phyloP scores from a whole-genome alignment of 2,329 filamentous ascomycete species.

The Fusarium poae region DNA sequence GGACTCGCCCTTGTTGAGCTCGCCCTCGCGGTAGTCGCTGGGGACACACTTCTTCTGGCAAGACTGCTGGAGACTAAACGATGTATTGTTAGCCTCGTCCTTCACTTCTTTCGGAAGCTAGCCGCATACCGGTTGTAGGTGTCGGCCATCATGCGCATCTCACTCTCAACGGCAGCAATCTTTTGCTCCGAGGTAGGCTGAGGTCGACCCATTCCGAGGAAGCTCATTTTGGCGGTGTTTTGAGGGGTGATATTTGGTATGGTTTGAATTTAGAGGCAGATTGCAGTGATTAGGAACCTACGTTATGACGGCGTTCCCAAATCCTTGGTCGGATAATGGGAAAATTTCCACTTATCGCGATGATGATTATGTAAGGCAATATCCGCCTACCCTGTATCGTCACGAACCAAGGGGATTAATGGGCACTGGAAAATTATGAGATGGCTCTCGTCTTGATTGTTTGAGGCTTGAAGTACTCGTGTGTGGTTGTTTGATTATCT shows the following conservation, averaged over 20 bases:
- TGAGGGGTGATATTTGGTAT: not conserved
- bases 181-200: conserved; percentile 97
- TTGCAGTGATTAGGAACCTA: conserved; percentile 21
- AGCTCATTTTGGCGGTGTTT: conserved; percentile 56
- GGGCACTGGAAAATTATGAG: not conserved
- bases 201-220: conserved; percentile 68
- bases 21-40: conserved; percentile 90
- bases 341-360: conserved; percentile 48
- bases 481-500: too few species aligned
- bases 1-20: conserved; percentile 98
- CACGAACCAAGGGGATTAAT: accelerated
- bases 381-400: conserved; percentile 41
- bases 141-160: conserved; percentile 97
- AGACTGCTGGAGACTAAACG: conserved; percentile 80
- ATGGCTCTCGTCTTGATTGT: not conserved
- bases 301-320: conserved; percentile 29
- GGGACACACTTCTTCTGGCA: conserved; percentile 97
- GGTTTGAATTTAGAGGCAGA: not conserved
- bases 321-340: conserved; percentile 25
- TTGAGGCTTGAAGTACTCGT: not conserved
- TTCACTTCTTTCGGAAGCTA: not conserved
- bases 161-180: conserved; percentile 94
- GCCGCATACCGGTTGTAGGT: conserved; percentile 91
- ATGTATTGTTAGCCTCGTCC: not conserved
- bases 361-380: conserved; percentile 45